phyloP scores from a whole-genome alignment of 2,329 filamentous ascomycete species.

The Pseudogymnoascus destructans region DNA sequence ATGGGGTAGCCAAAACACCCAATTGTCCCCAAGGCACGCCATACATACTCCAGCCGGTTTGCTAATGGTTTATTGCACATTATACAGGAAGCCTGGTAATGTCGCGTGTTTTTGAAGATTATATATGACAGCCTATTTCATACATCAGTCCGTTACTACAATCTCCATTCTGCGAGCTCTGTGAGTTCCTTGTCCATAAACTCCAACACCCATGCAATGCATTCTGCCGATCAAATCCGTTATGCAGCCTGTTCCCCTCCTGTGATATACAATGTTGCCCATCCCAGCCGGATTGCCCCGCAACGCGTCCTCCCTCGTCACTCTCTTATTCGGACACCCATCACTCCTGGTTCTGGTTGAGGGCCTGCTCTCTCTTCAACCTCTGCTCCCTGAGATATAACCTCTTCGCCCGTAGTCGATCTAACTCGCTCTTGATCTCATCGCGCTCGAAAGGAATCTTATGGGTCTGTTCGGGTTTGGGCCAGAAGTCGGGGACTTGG shows the following conservation, averaged over 20 bases:
- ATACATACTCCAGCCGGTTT: neutral
- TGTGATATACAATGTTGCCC: conserved; percentile 10
- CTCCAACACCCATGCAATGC: conserved; percentile 1
- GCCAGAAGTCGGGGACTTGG: conserved; percentile 85
- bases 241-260: conserved; percentile 14
- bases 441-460: conserved; percentile 64
- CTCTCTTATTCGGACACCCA: neutral
- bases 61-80: neutral
- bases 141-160: neutral
- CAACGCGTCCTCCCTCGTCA: conserved; percentile 9
- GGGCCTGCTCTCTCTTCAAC: conserved; percentile 18
- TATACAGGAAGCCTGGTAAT: neutral
- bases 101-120: neutral
- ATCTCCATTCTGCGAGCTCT: neutral
- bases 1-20: neutral
- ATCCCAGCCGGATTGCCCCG: neutral
- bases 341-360: conserved; percentile 3
- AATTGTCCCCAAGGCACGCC: neutral
- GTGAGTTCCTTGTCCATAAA: conserved; percentile 1
- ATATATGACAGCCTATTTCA: neutral
- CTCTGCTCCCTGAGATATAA: conserved; percentile 26
- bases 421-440: conserved; percentile 62
- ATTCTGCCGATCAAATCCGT: neutral
- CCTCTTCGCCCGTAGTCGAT: conserved; percentile 22
- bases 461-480: conserved; percentile 64